Evolutionary conservation across 169 alveolate species (phyloP).

Genomic region (Theileria parva): DNA sequence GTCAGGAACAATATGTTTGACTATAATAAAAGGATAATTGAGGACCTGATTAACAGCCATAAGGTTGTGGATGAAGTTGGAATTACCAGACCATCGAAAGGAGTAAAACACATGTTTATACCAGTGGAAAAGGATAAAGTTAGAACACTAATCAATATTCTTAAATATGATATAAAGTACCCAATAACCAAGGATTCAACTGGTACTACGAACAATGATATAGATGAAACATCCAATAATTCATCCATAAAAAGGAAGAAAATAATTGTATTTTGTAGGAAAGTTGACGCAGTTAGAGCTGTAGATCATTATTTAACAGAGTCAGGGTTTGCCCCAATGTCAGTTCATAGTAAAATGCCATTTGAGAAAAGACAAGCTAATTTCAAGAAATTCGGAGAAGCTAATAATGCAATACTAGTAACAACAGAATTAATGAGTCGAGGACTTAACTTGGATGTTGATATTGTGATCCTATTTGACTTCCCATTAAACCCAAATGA

Average conservation of each 20-base stretch:
- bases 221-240: background rate
- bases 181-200: background rate
- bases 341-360: conserved; percentile 63
- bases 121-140: conserved; percentile 42
- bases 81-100: conserved; percentile 55
- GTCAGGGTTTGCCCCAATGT: conserved; percentile 53
- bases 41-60: conserved; percentile 2
- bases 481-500: conserved; percentile 60
- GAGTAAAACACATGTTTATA: conserved; percentile 48
- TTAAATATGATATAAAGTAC: conserved; percentile 28
- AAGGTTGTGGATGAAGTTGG: conserved; percentile 38
- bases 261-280: conserved; percentile 53
- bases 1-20: background rate
- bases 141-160: conserved; percentile 42
- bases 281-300: conserved; percentile 48
- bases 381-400: conserved; percentile 21
- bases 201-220: background rate
- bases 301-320: conserved; percentile 53
- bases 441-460: conserved; percentile 60
- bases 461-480: conserved; percentile 56
- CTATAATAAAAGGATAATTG: conserved; percentile 11
- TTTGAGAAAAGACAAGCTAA: conserved; percentile 36
- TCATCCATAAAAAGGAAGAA: conserved; percentile 12
- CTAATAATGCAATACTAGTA: conserved; percentile 38
- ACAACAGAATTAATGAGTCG: conserved; percentile 58